phyloP scores from a whole-genome alignment of 352 stramenopile species.

The Pelagophyceae sp. region DNA sequence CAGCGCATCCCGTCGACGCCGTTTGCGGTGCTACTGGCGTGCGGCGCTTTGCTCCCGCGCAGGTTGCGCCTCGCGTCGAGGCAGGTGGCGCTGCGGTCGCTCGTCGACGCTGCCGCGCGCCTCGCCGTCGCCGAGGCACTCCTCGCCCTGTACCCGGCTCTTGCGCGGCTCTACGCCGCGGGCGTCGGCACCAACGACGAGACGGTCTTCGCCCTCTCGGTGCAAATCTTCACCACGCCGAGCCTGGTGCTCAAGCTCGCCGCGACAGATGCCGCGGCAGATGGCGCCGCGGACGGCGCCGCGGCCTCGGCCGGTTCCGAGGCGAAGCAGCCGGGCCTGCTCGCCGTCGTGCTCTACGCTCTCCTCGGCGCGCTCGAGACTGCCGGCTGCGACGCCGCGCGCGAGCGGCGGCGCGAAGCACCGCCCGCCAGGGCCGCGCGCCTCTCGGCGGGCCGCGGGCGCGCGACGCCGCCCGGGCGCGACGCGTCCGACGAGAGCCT shows the following conservation, averaged over 20 bases:
- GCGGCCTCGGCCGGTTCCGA: no score
- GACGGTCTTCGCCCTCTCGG: conserved; percentile 74
- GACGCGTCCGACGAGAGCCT: not conserved
- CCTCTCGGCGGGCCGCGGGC: not conserved
- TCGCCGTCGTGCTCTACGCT: conserved; percentile 49
- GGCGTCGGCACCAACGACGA: conserved; percentile 75
- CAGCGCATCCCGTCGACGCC: not conserved
- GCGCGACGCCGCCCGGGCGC: not conserved
- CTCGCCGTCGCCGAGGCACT: conserved; percentile 17
- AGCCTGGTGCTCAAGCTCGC: conserved; percentile 54
- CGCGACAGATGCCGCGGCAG: conserved; percentile 42
- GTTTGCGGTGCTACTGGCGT: not conserved
- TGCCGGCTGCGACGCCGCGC: not conserved
- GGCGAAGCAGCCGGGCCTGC: conserved; percentile 46
- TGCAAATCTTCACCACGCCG: conserved; percentile 85
- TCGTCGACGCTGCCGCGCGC: not conserved
- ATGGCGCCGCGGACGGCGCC: no score
- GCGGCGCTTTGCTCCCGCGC: not conserved
- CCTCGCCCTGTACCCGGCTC: conserved; percentile 52
- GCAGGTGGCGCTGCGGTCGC: not conserved
- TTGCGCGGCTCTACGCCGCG: conserved; percentile 74
- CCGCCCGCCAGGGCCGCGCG: not conserved
- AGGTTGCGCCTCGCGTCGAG: not conserved
- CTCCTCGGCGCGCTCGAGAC: conserved; percentile 45
- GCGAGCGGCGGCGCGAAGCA: not conserved